Evolutionary conservation across 495 filamentous ascomycete genomes (phyloP).

Genomic region (Lophiostoma macrostomum): DNA sequence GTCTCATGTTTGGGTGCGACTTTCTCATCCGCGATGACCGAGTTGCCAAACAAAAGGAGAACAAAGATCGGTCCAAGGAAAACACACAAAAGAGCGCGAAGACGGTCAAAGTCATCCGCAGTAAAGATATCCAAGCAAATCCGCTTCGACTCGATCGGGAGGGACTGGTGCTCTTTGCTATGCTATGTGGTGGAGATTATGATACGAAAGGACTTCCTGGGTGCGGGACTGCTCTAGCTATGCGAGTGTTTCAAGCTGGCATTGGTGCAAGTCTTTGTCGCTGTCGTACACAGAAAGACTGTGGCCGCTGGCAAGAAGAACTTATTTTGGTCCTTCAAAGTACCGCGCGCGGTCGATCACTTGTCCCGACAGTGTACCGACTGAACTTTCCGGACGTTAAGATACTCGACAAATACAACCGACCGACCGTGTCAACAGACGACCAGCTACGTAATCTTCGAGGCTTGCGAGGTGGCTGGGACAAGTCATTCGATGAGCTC

Average conservation of each 20-base stretch:
- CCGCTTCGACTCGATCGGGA: conserved; percentile 21
- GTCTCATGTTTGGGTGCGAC: conserved; percentile 35
- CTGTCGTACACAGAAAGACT: conserved; percentile 9
- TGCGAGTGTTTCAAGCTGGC: conserved; percentile 11
- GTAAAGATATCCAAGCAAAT: conserved; percentile 9
- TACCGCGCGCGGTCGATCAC: neutral
- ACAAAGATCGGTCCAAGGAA: conserved; percentile 11
- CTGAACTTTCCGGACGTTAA: conserved; percentile 16
- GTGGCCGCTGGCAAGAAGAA: conserved; percentile 11
- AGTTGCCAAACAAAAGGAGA: conserved; percentile 1
- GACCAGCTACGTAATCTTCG: conserved; percentile 26
- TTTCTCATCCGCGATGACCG: conserved; percentile 31
- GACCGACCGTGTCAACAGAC: conserved; percentile 23
- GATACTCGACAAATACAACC: conserved; percentile 26
- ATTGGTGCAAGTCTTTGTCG: conserved; percentile 13
- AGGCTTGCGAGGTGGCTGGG: conserved; percentile 28
- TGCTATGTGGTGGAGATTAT: conserved; percentile 36
- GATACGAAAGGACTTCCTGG: conserved; percentile 28
- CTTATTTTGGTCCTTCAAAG: conserved; percentile 5
- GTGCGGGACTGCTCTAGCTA: conserved; percentile 26
- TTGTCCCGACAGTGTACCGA: neutral
- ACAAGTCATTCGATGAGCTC: conserved; percentile 22
- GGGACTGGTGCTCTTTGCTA: conserved; percentile 31
- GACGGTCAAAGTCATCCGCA: conserved; percentile 21
- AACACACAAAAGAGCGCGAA: conserved; percentile 25